Evolutionary conservation across 148 eudicot genomes (phyloP).

Genomic region (Vaccinium vitisidaea): DNA sequence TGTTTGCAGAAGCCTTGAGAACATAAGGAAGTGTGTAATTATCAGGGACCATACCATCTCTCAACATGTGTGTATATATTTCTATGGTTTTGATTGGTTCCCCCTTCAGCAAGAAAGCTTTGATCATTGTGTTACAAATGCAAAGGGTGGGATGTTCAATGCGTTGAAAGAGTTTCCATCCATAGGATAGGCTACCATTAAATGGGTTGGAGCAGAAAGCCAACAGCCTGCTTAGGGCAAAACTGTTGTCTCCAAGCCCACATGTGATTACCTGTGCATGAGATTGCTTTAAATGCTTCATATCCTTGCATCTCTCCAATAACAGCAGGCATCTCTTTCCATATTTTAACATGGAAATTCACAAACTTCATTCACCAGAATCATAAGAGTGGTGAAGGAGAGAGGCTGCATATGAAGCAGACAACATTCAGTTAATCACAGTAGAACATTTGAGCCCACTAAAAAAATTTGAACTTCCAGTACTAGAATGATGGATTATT

Average conservation of each 20-base stretch:
- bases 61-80: constrained; percentile 17
- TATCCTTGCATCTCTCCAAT: constrained; percentile 30
- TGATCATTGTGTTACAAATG: constrained; percentile 41
- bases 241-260: constrained; percentile 33
- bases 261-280: constrained; percentile 29
- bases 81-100: constrained; percentile 17
- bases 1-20: constrained; percentile 29
- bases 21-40: constrained; percentile 41
- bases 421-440: not conserved
- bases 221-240: constrained; percentile 38
- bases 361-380: constrained; percentile 7
- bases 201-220: constrained; percentile 36
- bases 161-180: constrained; percentile 28
- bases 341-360: constrained; percentile 19
- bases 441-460: not conserved
- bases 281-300: constrained; percentile 30
- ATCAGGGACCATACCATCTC: constrained; percentile 29
- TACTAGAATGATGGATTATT: too few relatives aligned
- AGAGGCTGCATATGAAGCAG: not conserved
- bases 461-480: too few relatives aligned
- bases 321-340: constrained; percentile 31
- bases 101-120: constrained; percentile 26
- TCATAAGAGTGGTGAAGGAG: not conserved
- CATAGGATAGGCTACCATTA: constrained; percentile 26
- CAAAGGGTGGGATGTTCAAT: constrained; percentile 32